phyloP scores from a whole-genome alignment of 1,284 basidiomycete genomes.

The Trametes pubescens region DNA sequence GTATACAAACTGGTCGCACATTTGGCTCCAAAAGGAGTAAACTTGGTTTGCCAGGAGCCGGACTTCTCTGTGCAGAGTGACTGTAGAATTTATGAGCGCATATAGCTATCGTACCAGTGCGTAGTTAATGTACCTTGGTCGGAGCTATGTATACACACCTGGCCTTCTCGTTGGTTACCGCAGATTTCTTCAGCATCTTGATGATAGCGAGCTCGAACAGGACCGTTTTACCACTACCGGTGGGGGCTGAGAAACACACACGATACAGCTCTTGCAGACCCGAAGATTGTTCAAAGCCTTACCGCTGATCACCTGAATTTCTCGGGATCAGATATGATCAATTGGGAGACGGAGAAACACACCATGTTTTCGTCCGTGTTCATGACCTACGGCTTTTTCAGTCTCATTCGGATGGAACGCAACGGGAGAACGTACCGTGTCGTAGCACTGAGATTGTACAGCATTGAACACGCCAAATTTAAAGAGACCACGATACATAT shows the following conservation, averaged over 20 bases:
- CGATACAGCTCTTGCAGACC: slow-evolving; percentile 3
- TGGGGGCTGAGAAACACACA: slow-evolving; percentile 77
- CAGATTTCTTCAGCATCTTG: slow-evolving; percentile 66
- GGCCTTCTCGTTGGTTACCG: slow-evolving; percentile 45
- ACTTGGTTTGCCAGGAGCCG: slow-evolving; percentile 87
- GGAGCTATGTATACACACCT: slow-evolving; percentile 96
- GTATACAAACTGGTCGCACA: slow-evolving; percentile 54
- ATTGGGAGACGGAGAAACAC: slow-evolving; percentile 25
- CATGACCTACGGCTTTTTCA: slow-evolving; percentile 59
- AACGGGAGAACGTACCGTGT: slow-evolving; percentile 58
- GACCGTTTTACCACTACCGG: slow-evolving; percentile 93
- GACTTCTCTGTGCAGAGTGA: slow-evolving; percentile 89
- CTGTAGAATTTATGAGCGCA: slow-evolving; percentile 47
- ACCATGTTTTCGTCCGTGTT: slow-evolving; percentile 80
- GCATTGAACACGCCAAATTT: slow-evolving; percentile 91
- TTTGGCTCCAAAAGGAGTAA: slow-evolving; percentile 75
- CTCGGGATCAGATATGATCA: background rate
- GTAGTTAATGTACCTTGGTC: slow-evolving; percentile 72
- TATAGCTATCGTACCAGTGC: background rate
- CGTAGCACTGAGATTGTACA: slow-evolving; percentile 85
- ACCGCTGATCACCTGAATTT: slow-evolving; percentile 80
- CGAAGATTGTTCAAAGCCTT: slow-evolving; percentile 32
- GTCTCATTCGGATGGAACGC: background rate
- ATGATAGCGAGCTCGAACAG: slow-evolving; percentile 94
- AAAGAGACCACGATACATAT: slow-evolving; percentile 83